These are phyloP conservation scores for Solanum arcanum DNA, from an alignment of 257 asterid genomes.

Conservation along the genomic window DNA sequence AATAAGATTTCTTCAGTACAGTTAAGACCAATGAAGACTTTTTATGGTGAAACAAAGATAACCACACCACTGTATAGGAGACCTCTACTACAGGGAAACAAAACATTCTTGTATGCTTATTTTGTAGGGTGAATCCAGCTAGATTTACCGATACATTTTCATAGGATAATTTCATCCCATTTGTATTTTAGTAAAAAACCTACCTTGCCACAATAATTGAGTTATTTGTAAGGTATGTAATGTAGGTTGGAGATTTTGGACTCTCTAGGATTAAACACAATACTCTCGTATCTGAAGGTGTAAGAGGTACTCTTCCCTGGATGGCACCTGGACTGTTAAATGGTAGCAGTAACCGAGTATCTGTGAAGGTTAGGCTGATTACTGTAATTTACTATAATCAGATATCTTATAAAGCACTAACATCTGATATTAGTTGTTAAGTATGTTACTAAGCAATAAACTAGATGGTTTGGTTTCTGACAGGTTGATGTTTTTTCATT, in stretches of 20 bases:
- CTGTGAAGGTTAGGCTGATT: constrained; percentile 42
- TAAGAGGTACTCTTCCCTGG: constrained; percentile 76
- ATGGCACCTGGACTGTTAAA: constrained; percentile 73
- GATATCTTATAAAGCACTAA: not conserved
- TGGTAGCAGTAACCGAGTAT: constrained; percentile 52
- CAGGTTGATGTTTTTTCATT: constrained; percentile 84
- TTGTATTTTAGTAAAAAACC: not conserved
- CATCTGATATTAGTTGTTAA: not conserved
- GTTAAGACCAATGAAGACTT: not conserved
- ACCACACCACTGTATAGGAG: not conserved
- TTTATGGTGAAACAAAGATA: not conserved
- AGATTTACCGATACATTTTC: not conserved
- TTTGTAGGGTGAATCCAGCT: not conserved
- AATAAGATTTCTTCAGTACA: not conserved
- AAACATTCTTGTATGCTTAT: not conserved
- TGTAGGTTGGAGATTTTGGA: constrained; percentile 73
- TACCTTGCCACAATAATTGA: not conserved
- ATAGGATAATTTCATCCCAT: not conserved
- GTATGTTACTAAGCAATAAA: not conserved
- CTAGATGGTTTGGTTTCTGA: constrained; percentile 2
- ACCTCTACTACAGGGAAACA: not conserved
- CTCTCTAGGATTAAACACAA: constrained; percentile 59
- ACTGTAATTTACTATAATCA: not conserved
- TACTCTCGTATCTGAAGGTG: constrained; percentile 71
- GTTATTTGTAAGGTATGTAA: constrained; percentile 3